A percentile compares a stretch with the other conserved stretches of the same genome.
phyloP scores from a whole-genome alignment of 2,329 filamentous ascomycete genomes.

The Dactylonectria macrodidyma region DNA sequence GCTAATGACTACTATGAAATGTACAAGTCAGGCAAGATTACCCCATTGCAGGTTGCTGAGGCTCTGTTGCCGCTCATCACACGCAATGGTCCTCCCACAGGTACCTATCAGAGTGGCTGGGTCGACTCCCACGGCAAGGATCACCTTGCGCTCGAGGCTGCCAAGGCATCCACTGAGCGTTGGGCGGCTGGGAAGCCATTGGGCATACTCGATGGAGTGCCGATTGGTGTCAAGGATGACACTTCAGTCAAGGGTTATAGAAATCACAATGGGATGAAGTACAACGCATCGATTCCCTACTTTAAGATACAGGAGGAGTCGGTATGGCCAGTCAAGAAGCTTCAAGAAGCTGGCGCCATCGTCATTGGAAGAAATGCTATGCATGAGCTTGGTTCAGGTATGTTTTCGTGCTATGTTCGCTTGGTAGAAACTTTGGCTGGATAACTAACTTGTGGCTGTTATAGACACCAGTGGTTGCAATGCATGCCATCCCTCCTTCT shows the following conservation, averaged over 20 bases:
- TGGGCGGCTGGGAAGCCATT: constrained; percentile 77
- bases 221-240: constrained; percentile 89
- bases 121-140: constrained; percentile 72
- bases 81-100: constrained; percentile 66
- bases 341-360: constrained; percentile 82
- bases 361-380: constrained; percentile 84
- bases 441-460: constrained; percentile 31
- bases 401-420: constrained; percentile 52
- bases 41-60: constrained; percentile 80
- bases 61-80: constrained; percentile 80
- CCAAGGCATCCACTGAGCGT: constrained; percentile 79
- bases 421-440: neutral
- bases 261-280: constrained; percentile 74
- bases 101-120: constrained; percentile 80
- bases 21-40: constrained; percentile 78
- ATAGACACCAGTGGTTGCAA: constrained; percentile 88
- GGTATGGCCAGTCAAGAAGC: constrained; percentile 78
- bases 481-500: constrained; percentile 49
- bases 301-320: constrained; percentile 70
- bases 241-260: constrained; percentile 79
- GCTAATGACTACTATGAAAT: constrained; percentile 83
- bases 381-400: constrained; percentile 82
- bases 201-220: constrained; percentile 84
- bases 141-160: constrained; percentile 76
- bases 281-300: constrained; percentile 67